Evolutionary conservation across 176 grass and related monocot species (phyloP).

Genomic region (Hsuehochloa calcarea): DNA sequence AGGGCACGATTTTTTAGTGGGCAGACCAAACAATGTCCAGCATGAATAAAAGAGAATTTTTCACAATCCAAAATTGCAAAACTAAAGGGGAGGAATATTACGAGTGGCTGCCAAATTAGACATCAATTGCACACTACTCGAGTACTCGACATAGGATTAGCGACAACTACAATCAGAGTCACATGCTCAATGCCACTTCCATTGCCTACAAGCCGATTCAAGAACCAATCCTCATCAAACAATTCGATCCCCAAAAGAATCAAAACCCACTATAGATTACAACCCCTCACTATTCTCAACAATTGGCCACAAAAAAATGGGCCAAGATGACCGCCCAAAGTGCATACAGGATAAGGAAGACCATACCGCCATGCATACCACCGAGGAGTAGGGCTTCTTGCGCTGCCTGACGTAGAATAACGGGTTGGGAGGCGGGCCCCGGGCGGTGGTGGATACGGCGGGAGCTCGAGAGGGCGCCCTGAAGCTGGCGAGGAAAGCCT

Average conservation of each 20-base stretch:
- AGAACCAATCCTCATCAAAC: not conserved
- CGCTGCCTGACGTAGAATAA: conserved; percentile 23
- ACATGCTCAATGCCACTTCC: not conserved
- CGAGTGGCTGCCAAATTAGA: not conserved
- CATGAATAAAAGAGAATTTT: too few species aligned
- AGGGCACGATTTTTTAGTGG: not conserved
- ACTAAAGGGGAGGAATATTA: not conserved
- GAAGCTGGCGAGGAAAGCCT: conserved; percentile 63
- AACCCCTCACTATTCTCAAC: not conserved
- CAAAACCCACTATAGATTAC: not conserved
- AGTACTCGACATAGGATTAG: not conserved
- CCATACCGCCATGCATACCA: conserved; percentile 87
- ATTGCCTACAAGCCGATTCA: not conserved
- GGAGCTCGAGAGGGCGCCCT: conserved; percentile 39
- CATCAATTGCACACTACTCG: not conserved
- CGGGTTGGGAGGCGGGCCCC: not conserved
- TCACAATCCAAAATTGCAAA: not conserved
- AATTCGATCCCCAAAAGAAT: not conserved
- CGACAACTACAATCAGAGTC: not conserved
- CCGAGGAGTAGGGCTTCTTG: conserved; percentile 36
- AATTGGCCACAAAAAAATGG: not conserved
- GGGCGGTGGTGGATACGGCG: not conserved
- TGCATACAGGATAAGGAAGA: not conserved
- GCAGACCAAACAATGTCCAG: too few species aligned
- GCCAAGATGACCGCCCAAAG: not conserved